phyloP scores from a whole-genome alignment of 306 rosid species.

The Cicer pinnatifidum region DNA sequence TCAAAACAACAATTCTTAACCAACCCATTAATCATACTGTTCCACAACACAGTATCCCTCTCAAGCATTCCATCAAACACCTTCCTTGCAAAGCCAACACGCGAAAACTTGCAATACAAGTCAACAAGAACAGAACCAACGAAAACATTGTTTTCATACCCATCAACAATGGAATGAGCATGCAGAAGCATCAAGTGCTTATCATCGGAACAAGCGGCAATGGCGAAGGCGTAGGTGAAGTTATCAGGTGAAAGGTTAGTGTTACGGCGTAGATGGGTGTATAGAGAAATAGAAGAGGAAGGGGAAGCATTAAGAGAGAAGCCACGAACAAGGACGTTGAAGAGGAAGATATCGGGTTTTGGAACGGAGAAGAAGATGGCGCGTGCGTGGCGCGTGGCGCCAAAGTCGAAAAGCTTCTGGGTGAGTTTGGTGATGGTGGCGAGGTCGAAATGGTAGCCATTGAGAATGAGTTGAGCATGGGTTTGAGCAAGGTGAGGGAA shows the following conservation, averaged over 20 bases:
- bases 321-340: constrained; percentile 77
- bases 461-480: constrained; percentile 78
- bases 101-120: constrained; percentile 62
- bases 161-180: constrained; percentile 71
- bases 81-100: constrained; percentile 65
- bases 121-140: constrained; percentile 78
- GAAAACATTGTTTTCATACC: constrained; percentile 57
- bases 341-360: constrained; percentile 82
- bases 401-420: constrained; percentile 75
- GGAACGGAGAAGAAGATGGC: constrained; percentile 67
- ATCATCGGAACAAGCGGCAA: constrained; percentile 61
- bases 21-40: constrained; percentile 79
- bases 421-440: constrained; percentile 80
- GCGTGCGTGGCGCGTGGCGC: constrained; percentile 67
- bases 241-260: constrained; percentile 67
- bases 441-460: constrained; percentile 72
- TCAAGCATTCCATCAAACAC: constrained; percentile 78
- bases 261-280: constrained; percentile 57
- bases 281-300: constrained; percentile 62
- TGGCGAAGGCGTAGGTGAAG: constrained; percentile 66
- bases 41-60: constrained; percentile 77
- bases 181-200: constrained; percentile 63
- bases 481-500: constrained; percentile 63
- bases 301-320: constrained; percentile 61
- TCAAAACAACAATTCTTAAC: constrained; percentile 62